Evolutionary conservation across 495 filamentous ascomycete genomes (phyloP), one percentile per base, ranked within the genome.

Genomic region (Neurospora terricola): DNA sequence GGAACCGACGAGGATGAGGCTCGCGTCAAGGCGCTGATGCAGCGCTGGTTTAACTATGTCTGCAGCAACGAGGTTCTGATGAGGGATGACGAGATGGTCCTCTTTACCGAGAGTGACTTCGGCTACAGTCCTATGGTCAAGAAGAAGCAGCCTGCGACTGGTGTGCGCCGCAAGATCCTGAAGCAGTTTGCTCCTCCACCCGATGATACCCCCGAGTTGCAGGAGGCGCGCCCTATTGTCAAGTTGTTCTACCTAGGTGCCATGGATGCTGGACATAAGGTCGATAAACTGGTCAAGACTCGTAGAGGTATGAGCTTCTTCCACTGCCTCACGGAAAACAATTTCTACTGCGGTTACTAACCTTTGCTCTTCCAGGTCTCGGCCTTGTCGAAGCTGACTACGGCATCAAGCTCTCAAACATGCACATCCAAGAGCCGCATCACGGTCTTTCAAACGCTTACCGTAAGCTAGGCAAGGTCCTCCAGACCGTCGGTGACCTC

Each of bases 101-200:
- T 98, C 45, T 99, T 99, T 74, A 94, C 98, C 30, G 96, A 99
- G 80, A 96, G 93, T 77, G 96, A 99, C 81, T 97, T 97, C 81
- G 96, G 96, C 30, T 99, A 99, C 80, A 97, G 94, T 77, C 96
- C 96, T 6, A 92, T 98, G 74, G 90, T 98, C 23, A 90, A 93
- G 77, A 92, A 93, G 86, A 97, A 97, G 84, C 96, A 99, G 82
- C 96, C 96, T 7, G 96, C 96, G 18, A 99, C 96, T 0, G 96
- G 96, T 45, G 93, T 98, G 72, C 89, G 95, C 54, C 89, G 96
- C 76, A 96, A 96, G 83, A 90, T 98, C 54, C 86, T 99, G 81
- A 99, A 99, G 85, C 96, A 99, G 82, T 99, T 99, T 79, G 96
- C 96, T 18, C 96, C 96, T 7, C 96, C 96, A 0, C 93, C 95